Evolutionary conservation across 208 protist species (phyloP), one percentile per base, ranked within the genome.

Genomic region (Naegleria gruberi): DNA sequence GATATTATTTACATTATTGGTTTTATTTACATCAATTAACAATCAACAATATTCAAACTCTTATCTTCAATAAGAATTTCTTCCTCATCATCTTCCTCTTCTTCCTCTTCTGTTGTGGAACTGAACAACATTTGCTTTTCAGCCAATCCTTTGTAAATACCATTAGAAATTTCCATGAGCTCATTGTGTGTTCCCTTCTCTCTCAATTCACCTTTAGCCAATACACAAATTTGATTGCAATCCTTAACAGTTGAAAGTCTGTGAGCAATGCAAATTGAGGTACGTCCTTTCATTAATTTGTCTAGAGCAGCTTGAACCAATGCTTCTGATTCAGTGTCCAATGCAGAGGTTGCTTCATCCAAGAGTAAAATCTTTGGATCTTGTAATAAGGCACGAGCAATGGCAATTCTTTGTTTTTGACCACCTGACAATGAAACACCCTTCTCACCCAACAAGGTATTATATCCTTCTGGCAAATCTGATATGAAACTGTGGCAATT

Each of bases 181-280:
- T 87, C 87, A 26, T 89, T 4, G 46, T 91, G 91, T 26, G 84
- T 95, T 84, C 96, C 96, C 90, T 96, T 91, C 6, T 92, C 92
- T 6, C 92, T 94, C 2, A 97, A 93, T 34, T 86, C 65, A 19
- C 96, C 96, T 87, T 96, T 94, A 65, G 97, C 91, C 41, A 97
- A 93, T 8, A 98, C 94, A 44, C 97, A 91, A 89, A 96, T 94
- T 26, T 87, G 47, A 43, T 92, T 84, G 8, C 91, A 89, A 57
- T 92, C 87, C 4, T 85, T 26, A 34, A 96, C 91, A 19, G 96
- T 97, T 30, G 92, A 92, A 42, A 97, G 90, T 73, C 96, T 89
- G 91, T 97, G 96, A 19, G 96, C 96, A 84, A 97, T 94, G 15
- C 96, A 89, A 43, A 97, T 91, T 0, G 92, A 91, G 17, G 96